A percentile compares a stretch with the other conserved stretches of the same genome.
Evolutionary conservation across 441 rosid genomes (phyloP).

Genomic region (Flueggea neowawraea): DNA sequence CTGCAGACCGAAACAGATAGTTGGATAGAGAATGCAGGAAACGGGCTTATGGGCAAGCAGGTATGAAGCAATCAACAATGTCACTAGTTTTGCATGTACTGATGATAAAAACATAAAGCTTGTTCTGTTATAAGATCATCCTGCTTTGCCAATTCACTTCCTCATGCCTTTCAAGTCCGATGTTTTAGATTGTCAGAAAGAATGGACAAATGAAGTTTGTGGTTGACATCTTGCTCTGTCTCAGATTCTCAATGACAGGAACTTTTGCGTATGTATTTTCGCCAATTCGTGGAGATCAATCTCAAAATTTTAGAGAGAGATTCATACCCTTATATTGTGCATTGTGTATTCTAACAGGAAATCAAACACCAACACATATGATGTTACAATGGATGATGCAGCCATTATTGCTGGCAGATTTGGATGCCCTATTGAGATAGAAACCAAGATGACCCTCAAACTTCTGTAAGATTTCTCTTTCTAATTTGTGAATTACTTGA

Average conservation of each 20-base stretch:
- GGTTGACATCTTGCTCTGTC: constrained; percentile 64
- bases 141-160: constrained; percentile 3
- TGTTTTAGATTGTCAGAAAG: constrained; percentile 52
- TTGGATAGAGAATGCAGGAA: constrained; percentile 92
- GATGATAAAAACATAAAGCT: neutral
- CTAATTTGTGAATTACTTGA: too few relatives aligned
- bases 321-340: neutral
- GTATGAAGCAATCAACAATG: constrained; percentile 15
- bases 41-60: constrained; percentile 96
- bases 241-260: constrained; percentile 87
- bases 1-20: constrained; percentile 85
- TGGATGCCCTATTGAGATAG: constrained; percentile 72
- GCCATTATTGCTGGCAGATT: constrained; percentile 72
- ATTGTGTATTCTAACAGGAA: constrained; percentile 32
- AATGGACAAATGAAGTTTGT: constrained; percentile 62
- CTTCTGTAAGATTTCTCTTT: constrained; percentile 61
- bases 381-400: constrained; percentile 73
- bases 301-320: neutral
- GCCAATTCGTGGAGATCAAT: neutral
- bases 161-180: neutral
- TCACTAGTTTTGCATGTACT: neutral
- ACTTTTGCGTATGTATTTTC: constrained; percentile 48
- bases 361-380: constrained; percentile 38
- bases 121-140: neutral
- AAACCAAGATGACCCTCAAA: constrained; percentile 50